These are phyloP conservation scores for Ammopiptanthus mongolicus DNA, from an alignment of 306 rosid genomes.

Conservation along the genomic window DNA sequence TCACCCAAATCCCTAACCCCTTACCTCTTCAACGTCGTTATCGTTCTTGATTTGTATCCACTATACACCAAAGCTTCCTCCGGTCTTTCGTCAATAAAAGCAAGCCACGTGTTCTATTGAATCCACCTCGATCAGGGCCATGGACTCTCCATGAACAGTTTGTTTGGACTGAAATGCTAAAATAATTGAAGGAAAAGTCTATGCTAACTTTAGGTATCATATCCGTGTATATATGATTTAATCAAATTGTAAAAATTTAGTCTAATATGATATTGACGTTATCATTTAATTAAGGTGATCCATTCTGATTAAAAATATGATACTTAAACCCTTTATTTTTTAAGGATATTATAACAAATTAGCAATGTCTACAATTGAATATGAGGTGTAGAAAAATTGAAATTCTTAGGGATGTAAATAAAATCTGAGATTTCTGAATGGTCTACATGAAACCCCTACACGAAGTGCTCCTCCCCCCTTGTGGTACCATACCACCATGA, in stretches of 20 bases:
- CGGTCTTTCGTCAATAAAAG: not conserved
- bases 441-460: conserved; percentile 1
- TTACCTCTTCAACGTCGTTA: not conserved
- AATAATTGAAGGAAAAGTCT: too few relatives aligned
- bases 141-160: not conserved
- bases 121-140: not conserved
- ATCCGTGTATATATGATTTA: too few relatives aligned
- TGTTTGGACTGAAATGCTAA: not conserved
- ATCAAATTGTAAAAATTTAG: too few relatives aligned
- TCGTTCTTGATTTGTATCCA: not conserved
- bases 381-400: not conserved
- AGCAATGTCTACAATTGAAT: too few relatives aligned
- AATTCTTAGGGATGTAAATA: not conserved
- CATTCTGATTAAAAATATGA: too few relatives aligned
- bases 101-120: conserved; percentile 2
- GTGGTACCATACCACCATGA: too few relatives aligned
- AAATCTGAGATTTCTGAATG: not conserved
- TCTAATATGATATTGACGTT: too few relatives aligned
- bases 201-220: too few relatives aligned
- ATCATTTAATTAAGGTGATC: too few relatives aligned
- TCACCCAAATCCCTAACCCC: not conserved
- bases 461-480: too few relatives aligned
- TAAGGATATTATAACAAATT: too few relatives aligned
- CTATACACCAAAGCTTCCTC: not conserved
- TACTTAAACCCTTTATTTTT: too few relatives aligned